These are phyloP conservation scores for Boletus edulis DNA, from an alignment of 768 basidiomycete genomes.

Conservation along the genomic window DNA sequence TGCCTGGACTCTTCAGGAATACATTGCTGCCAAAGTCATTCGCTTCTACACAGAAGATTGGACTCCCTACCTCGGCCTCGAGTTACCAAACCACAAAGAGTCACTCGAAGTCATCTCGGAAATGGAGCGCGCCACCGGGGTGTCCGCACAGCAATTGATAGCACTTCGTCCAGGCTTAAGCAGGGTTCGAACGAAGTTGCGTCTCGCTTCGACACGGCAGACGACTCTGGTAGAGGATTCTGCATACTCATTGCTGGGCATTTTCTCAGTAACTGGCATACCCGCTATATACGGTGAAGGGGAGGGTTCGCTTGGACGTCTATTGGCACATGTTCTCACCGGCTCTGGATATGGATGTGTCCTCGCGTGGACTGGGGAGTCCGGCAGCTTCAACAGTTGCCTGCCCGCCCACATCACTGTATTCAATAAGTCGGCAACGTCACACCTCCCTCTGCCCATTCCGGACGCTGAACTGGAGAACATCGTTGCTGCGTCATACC, in stretches of 20 bases:
- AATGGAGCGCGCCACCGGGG: neutral
- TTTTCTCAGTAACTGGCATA: neutral
- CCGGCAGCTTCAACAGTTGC: neutral
- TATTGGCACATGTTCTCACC: neutral
- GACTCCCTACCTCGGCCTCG: neutral
- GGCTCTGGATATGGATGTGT: neutral
- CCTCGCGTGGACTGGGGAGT: neutral
- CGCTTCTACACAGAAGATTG: neutral
- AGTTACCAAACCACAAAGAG: neutral
- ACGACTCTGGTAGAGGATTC: neutral
- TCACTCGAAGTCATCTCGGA: neutral
- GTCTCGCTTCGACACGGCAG: neutral
- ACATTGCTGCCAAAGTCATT: neutral
- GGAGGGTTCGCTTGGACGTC: neutral
- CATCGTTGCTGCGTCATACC: rapidly evolving
- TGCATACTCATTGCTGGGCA: neutral
- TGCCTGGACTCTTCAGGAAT: neutral
- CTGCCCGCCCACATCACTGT: neutral
- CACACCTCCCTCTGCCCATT: neutral
- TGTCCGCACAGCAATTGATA: neutral
- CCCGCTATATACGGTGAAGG: neutral
- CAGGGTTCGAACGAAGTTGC: neutral
- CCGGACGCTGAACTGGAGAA: neutral
- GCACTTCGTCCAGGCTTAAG: neutral
- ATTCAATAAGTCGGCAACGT: neutral